phyloP scores from a whole-genome alignment of 1,139 yeast genomes.

The Arxiozyma telluris region DNA sequence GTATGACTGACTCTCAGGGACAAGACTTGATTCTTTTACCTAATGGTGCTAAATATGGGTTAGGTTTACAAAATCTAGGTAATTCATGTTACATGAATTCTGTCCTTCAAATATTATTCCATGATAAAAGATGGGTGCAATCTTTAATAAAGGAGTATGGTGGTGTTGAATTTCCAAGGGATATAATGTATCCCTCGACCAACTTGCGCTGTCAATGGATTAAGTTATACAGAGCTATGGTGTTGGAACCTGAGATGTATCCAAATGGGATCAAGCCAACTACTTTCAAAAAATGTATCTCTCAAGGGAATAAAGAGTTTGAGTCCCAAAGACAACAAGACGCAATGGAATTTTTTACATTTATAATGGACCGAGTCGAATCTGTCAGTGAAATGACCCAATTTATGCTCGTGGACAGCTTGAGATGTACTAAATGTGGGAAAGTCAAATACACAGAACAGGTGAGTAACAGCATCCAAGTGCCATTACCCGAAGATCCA shows the following conservation, averaged over 20 bases:
- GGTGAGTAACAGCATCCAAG: constrained; percentile 56
- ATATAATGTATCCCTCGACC: constrained; percentile 46
- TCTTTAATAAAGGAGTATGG: constrained; percentile 2
- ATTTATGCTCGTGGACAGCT: constrained; percentile 55
- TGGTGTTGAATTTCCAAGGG: constrained; percentile 28
- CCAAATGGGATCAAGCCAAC: constrained; percentile 74
- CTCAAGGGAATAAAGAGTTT: constrained; percentile 81
- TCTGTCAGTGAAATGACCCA: constrained; percentile 31
- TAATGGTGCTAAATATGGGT: constrained; percentile 44
- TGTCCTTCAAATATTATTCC: constrained; percentile 63
- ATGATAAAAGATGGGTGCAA: constrained; percentile 25
- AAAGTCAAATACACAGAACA: constrained; percentile 52
- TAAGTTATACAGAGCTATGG: constrained; percentile 73
- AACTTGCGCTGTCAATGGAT: constrained; percentile 64
- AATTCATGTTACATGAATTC: constrained; percentile 88
- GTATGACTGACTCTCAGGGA: constrained; percentile 67
- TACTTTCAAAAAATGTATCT: constrained; percentile 66
- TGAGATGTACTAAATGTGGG: constrained; percentile 54
- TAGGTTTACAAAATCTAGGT: constrained; percentile 79
- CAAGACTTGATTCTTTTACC: constrained; percentile 55
- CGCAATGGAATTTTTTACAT: constrained; percentile 79
- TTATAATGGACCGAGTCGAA: constrained; percentile 57
- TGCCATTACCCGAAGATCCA: constrained; percentile 43
- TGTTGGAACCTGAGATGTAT: constrained; percentile 47
- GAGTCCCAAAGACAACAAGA: constrained; percentile 87